Evolutionary conservation across 805 yeast species (phyloP), one percentile per base, ranked within the genome.

Genomic region (Danielia reshetovae): DNA sequence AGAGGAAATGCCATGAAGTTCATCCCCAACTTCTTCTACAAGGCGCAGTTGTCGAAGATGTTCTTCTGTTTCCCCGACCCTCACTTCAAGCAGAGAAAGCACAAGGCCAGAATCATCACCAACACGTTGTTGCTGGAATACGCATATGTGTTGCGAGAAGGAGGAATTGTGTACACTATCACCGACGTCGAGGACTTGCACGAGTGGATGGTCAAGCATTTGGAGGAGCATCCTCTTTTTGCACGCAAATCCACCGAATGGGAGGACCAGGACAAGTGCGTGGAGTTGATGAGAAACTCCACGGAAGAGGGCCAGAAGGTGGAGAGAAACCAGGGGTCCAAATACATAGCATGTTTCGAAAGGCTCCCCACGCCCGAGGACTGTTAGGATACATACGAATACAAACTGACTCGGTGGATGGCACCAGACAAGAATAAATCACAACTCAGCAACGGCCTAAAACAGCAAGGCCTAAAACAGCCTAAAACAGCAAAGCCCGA

Each of bases 21-120:
- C 54, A 64, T 88, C 43, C 97, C 98, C 15, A 93, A 93, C 59
- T 93, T 93, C 59, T 93, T 93, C 65, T 68, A 72, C 38, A 82
- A 82, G 59, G 79, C 79, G 5, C 97, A 88, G 57, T 65, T 89
- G 33, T 77, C 81, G 22, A 93, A 90, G 68, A 85, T 93, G 75
- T 93, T 93, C 65, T 93, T 93, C 68, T 93, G 98, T 60, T 93
- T 93, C 74, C 98, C 98, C n/a, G 98, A 93, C 61, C 98, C 98
- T 6, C 98, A 93, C 60, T 93, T 93, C 71, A 93, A 93, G 59
- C 95, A 87, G 61, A 74, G 97, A 55, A 93, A 93, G 57, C 98
- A 93, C 64, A 93, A 93, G 71, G 97, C 97, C 5, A 75, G 98
- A 67, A 93, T 93, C 54, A 77, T 93, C 46, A 89, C 98, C 35